Evolutionary conservation across 805 yeast genomes (phyloP).

Genomic region (Sugiyamaella qingdaonensis): DNA sequence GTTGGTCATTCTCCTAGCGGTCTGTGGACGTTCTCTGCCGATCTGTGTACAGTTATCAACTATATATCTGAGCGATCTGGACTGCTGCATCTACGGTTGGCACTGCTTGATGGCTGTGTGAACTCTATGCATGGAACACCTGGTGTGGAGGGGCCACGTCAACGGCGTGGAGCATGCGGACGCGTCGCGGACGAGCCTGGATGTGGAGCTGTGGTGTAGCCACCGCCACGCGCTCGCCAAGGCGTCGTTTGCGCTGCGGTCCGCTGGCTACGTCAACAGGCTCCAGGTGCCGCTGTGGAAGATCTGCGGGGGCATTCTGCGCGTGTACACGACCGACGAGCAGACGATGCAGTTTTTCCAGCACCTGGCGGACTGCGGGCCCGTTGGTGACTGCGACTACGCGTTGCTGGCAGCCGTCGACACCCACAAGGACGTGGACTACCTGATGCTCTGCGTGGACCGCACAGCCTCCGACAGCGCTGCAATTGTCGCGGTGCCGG

Average conservation of each 20-base stretch:
- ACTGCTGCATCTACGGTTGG: no score
- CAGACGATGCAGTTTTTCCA: constrained; percentile 13
- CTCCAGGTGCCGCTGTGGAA: constrained; percentile 16
- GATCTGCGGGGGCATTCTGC: constrained; percentile 13
- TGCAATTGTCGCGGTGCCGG: background rate
- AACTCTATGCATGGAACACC: background rate
- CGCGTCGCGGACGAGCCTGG: background rate
- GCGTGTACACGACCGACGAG: constrained; percentile 7
- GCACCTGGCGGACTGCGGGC: constrained; percentile 6
- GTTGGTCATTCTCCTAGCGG: no score
- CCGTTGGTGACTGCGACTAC: background rate
- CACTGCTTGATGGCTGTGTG: no score
- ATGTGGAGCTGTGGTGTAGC: constrained; percentile 13
- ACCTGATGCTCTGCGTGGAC: background rate
- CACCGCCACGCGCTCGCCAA: constrained; percentile 5
- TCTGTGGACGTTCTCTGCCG: no score
- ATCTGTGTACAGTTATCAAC: no score
- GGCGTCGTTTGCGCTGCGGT: background rate
- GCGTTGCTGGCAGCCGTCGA: constrained; percentile 3
- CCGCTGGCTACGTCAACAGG: constrained; percentile 13
- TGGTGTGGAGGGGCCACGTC: background rate
- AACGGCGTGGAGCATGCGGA: background rate
- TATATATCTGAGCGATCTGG: no score
- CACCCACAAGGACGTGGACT: background rate
- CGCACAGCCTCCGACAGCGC: background rate